A percentile compares a stretch with the other conserved stretches of the same genome.
These are phyloP conservation scores for Metarhizium album DNA, from an alignment of 2,329 filamentous ascomycete species.

Conservation along the genomic window DNA sequence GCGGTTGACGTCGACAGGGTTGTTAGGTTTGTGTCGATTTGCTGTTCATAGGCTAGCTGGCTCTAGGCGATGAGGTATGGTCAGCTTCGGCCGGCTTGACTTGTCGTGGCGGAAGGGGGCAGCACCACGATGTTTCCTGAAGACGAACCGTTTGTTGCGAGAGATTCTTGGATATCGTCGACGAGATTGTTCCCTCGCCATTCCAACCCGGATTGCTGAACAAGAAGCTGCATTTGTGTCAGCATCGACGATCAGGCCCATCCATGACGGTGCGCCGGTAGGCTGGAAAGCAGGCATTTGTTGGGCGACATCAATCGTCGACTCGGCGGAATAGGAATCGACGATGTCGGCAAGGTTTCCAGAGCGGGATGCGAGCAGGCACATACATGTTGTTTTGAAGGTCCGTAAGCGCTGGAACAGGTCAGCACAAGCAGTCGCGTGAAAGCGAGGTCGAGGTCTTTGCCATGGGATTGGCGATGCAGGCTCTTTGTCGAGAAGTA, in stretches of 20 bases:
- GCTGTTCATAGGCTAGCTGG: slow-evolving; percentile 42
- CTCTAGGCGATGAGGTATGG: slow-evolving; percentile 15
- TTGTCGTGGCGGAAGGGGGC: not conserved
- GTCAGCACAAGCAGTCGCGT: not conserved
- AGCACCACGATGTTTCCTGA: not conserved
- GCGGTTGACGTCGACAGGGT: slow-evolving; percentile 64
- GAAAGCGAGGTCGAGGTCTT: not conserved
- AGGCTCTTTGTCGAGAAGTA: not conserved
- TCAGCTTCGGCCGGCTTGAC: not conserved
- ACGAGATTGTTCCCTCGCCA: slow-evolving; percentile 37
- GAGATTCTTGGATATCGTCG: slow-evolving; percentile 45
- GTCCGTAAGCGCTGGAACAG: slow-evolving; percentile 33
- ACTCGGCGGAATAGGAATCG: not conserved
- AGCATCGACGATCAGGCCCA: not conserved
- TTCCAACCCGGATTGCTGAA: slow-evolving; percentile 49
- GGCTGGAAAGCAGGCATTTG: not conserved
- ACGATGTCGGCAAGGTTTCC: not conserved
- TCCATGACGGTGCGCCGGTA: not conserved
- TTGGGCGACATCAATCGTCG: not conserved
- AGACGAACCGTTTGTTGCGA: slow-evolving; percentile 44
- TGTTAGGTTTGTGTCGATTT: slow-evolving; percentile 50
- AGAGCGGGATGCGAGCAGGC: not conserved
- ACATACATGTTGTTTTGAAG: slow-evolving; percentile 41
- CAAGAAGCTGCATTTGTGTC: slow-evolving; percentile 34
- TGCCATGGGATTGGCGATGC: not conserved